Evolutionary conservation across 208 protist genomes (phyloP).

Genomic region (Blastocrithidia nonstop): DNA sequence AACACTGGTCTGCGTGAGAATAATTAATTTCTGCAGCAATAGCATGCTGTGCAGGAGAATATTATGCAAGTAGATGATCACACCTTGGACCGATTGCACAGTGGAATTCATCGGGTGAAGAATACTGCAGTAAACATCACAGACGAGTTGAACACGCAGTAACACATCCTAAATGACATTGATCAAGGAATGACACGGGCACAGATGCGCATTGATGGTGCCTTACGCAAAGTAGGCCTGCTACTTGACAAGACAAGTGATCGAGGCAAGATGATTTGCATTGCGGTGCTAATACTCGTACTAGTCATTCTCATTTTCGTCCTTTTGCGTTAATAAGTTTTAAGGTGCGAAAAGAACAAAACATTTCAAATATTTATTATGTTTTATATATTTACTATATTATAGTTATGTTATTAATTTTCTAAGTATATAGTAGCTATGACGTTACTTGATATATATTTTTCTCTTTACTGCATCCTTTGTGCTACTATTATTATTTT

Average conservation of each 20-base stretch:
- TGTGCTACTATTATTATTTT: neutral
- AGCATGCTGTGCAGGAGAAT: conserved; percentile 38
- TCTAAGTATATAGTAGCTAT: neutral
- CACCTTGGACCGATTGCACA: conserved; percentile 48
- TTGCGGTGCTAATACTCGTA: conserved; percentile 53
- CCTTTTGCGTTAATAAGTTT: conserved; percentile 15
- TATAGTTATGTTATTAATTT: neutral
- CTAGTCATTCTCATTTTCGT: conserved; percentile 51
- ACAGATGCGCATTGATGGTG: conserved; percentile 50
- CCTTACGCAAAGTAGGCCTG: conserved; percentile 54
- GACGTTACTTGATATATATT: conserved; percentile 1
- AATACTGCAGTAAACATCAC: conserved; percentile 55
- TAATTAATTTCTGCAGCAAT: conserved; percentile 47
- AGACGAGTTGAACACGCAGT: conserved; percentile 72
- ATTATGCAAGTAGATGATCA: conserved; percentile 49
- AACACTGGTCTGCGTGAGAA: conserved; percentile 19
- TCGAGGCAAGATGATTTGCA: conserved; percentile 60
- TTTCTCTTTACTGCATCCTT: neutral
- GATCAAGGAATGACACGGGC: conserved; percentile 54
- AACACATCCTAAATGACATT: conserved; percentile 59
- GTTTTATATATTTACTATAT: conserved; percentile 4
- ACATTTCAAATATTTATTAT: conserved; percentile 1
- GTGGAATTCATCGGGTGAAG: conserved; percentile 45
- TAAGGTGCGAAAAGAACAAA: conserved; percentile 1
- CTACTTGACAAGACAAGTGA: conserved; percentile 70